phyloP scores from a whole-genome alignment of 192 early-diverging fungal genomes.

The Funneliformis mosseae region DNA sequence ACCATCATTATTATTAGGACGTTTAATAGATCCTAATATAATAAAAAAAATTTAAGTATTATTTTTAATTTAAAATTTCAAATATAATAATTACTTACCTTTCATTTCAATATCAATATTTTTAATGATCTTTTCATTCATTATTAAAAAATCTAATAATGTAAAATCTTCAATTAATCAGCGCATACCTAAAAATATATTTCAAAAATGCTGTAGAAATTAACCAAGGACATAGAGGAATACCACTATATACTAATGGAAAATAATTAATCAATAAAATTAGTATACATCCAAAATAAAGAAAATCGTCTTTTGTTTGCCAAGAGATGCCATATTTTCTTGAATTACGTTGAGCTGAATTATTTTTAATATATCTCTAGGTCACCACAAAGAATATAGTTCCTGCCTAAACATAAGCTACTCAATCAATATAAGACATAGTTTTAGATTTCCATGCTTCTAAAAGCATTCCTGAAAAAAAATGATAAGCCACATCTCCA shows the following conservation, averaged over 20 bases:
- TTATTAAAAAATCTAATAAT: no score
- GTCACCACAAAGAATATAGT: background rate
- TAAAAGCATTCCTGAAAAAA: conserved; percentile 1
- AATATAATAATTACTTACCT: background rate
- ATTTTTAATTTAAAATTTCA: conserved; percentile 4
- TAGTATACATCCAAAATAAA: no score
- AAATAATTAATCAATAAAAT: conserved; percentile 4
- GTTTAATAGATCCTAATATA: conserved; percentile 7
- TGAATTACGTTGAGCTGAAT: background rate
- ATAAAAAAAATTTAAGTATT: background rate
- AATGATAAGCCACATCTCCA: background rate
- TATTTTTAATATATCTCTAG: background rate
- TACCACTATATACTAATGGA: background rate
- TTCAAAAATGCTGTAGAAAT: conserved; percentile 11
- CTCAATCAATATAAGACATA: background rate
- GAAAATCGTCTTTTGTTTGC: background rate
- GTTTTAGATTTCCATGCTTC: background rate
- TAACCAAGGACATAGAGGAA: background rate
- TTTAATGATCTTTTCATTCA: background rate
- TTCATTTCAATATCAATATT: conserved; percentile 13
- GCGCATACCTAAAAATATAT: background rate
- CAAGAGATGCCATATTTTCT: conserved; percentile 6
- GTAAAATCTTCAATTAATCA: background rate
- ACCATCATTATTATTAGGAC: background rate
- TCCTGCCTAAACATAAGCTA: no score